Base-by-base conservation (phyloP, 495 filamentous ascomycete species). In the Xylaria nigripes region DNA sequence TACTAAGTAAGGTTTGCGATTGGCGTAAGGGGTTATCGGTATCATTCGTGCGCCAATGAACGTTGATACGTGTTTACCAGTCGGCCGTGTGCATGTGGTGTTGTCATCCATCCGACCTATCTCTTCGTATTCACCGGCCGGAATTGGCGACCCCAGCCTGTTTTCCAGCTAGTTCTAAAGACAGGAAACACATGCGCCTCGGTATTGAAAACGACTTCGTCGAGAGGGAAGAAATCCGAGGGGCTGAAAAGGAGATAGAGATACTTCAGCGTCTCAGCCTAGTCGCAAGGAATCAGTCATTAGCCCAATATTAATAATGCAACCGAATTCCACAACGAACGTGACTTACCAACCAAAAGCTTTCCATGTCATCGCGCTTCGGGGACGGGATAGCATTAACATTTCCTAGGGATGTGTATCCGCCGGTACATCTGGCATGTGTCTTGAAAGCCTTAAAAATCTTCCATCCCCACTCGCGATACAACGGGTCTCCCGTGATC, bases 261-360 rank as follows among this genome's bases (percentile, higher is more conserved):
- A 63, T 90, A 90, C 71, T 91, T 91, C 21, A 91, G 75, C 30
- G 87, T 90, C 70, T 91, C 87, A 19, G 87, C 85, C 80, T 83
- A 13, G 5, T 21, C 40, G 23, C 30, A 27, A 23, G 34, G 16
- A 34, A 34, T 8, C 13, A 48, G 45, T 22, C 8, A 18, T n/a
- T 18, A 44, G 19, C 38, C 6, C 42, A 2, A 44, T 22, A 12
- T n/a, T 38, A 8, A 38, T 8, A 53, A n/a, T 30, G 15, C 22
- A 34, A 43, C 38, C 6, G n/a, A 15, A 12, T 21, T 22, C 15
- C 6, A 12, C 32, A 36, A 12, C 13, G 32, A 36, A 8, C 32
- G 10, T 36, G 16, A 71, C 79, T 57, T 67, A 82, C 80, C 76
- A 90, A 80, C 87, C 83, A 86, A 65, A 85, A 86, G 59, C 82